Evolutionary conservation across 148 eudicot species (phyloP), one percentile per base, ranked within the genome.

Genomic region (Rhododendron ovatum): DNA sequence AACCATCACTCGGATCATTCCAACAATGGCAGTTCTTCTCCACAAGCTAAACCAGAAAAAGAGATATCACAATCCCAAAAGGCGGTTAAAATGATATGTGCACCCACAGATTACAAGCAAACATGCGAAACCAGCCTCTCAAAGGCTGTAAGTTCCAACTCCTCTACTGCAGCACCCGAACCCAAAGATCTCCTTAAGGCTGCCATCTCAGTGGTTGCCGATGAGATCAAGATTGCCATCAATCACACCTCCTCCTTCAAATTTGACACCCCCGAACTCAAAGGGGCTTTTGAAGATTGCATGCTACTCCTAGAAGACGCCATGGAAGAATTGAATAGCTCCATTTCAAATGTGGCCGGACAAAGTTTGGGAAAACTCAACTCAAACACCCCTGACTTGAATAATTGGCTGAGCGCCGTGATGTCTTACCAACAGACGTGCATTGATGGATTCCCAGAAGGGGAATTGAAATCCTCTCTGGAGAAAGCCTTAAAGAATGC

Each of bases 361-460:
- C 59, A 85, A 1, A 79, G 85, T 22, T 74, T 89, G 18, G 82
- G 71, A 8, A 82, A 85, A 18, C 50, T 88, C 30, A 59, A 69
- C 17, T 26, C 84, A 3, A 76, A 15, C 28, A 63, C 86, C 3
- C 92, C 92, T 3, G 96, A 96, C 35, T 63, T 96, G 12, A 90
- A 88, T 85, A 95, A 93, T 76, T 94, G 96, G 98, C 78, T 96
- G 26, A 96, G 99, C 67, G 99, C 99, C 0, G 99, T 93, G 0
- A 85, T 93, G 82, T 91, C 98, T 2, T 96, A 96, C 86, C 95
- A 93, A 82, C 91, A 93, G 33, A 94, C 96, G 0, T 96, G 99
- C 83, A 78, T 95, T 10, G 99, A 95, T 59, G 96, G 93, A 0
- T 90, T 95, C 53, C 94, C 97, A 0, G 92, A 93, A 5, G 98